These are phyloP conservation scores for Phaeophleospora eucalypticola DNA, from an alignment of 2,329 filamentous ascomycete species.

Conservation along the genomic window DNA sequence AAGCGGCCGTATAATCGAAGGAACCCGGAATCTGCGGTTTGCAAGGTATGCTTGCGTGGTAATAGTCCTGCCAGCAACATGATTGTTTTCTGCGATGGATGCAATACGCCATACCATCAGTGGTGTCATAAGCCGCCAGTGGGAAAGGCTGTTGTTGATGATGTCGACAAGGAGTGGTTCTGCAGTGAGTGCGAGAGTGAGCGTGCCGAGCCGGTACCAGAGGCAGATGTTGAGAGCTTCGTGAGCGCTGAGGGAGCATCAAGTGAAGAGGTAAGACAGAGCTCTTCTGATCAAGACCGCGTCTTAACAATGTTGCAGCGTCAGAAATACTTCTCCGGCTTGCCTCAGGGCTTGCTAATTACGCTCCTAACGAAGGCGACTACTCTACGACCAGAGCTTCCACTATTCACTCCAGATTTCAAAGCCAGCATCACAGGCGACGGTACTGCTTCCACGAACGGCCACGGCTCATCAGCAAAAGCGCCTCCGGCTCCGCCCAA, in stretches of 20 bases:
- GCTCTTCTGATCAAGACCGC: conserved; percentile 1
- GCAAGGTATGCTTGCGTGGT: conserved; percentile 68
- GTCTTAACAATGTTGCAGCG: conserved; percentile 19
- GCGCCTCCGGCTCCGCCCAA: conserved; percentile 1
- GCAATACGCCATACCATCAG: conserved; percentile 76
- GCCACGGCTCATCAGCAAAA: conserved; percentile 10
- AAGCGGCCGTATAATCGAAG: conserved; percentile 55
- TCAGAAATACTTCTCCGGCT: conserved; percentile 53
- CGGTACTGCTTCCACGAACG: conserved; percentile 16
- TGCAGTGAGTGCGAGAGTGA: conserved; percentile 60
- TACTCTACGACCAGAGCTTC: conserved; percentile 59
- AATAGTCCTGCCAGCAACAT: conserved; percentile 69
- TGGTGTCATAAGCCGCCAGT: conserved; percentile 75
- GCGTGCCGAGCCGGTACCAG: conserved; percentile 39
- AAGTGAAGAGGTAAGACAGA: conserved; percentile 39
- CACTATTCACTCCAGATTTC: conserved; percentile 54
- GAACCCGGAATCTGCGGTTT: conserved; percentile 58
- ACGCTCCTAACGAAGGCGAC: conserved; percentile 61
- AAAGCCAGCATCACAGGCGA: conserved; percentile 8
- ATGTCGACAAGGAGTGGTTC: conserved; percentile 67
- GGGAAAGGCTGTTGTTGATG: conserved; percentile 62
- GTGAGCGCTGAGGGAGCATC: conserved; percentile 38
- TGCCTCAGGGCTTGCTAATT: conserved; percentile 60
- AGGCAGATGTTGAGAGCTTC: conserved; percentile 40
- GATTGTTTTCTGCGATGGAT: conserved; percentile 83